These are phyloP conservation scores for Annulohypoxylon maeteangense DNA, from an alignment of 495 filamentous ascomycete species.

Conservation along the genomic window DNA sequence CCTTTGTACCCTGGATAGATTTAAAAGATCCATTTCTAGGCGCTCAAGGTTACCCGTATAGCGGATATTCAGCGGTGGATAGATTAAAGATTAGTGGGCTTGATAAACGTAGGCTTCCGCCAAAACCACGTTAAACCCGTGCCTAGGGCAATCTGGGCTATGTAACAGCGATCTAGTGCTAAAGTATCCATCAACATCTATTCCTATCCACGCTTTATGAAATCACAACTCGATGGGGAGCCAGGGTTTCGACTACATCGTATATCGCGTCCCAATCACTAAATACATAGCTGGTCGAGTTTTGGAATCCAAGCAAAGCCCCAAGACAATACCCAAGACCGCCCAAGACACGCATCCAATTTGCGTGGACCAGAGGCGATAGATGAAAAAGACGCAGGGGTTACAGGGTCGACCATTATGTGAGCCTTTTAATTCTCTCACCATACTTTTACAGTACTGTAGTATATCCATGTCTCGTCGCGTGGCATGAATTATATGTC, in stretches of 20 bases:
- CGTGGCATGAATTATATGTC: slow-evolving; percentile 21
- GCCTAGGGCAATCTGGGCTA: neutral
- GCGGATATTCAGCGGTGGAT: neutral
- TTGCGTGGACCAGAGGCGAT: slow-evolving; percentile 19
- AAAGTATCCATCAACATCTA: neutral
- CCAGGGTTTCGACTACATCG: slow-evolving; percentile 3
- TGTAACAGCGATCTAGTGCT: neutral
- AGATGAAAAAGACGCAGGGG: slow-evolving; percentile 18
- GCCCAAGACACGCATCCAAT: slow-evolving; percentile 12
- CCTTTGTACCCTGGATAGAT: neutral
- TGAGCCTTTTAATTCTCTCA: slow-evolving; percentile 44
- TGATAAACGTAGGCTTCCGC: neutral
- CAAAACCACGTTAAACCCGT: neutral
- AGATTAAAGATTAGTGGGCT: neutral
- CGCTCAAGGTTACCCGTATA: neutral
- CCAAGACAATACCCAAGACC: neutral
- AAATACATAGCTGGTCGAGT: neutral
- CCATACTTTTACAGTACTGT: neutral
- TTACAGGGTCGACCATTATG: slow-evolving; percentile 25
- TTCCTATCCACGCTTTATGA: slow-evolving; percentile 9
- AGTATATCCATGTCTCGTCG: slow-evolving; percentile 24
- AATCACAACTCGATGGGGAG: neutral
- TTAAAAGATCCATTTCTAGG: neutral
- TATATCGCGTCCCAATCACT: slow-evolving; percentile 32
- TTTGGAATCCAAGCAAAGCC: neutral